Percentiles rank a stretch among this genome's conserved stretches.
These are phyloP conservation scores for Lodderomyces jiufengensis DNA, from an alignment of 1,139 yeast genomes.

Conservation along the genomic window DNA sequence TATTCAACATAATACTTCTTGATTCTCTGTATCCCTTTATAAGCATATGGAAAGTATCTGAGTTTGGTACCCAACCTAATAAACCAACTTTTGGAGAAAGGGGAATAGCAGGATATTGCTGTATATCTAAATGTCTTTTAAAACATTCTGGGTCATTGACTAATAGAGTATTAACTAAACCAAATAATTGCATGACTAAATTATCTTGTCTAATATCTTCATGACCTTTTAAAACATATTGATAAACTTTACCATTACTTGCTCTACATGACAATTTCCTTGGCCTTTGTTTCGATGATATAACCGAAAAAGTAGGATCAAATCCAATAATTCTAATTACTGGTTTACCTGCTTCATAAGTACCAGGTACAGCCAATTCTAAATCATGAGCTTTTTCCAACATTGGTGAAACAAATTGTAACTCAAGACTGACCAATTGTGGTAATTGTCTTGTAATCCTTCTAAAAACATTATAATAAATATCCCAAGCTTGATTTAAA, in stretches of 20 bases:
- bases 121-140: constrained; percentile 92
- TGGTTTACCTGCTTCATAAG: constrained; percentile 82
- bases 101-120: constrained; percentile 89
- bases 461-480: constrained; percentile 89
- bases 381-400: constrained; percentile 74
- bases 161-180: constrained; percentile 85
- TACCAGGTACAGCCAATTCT: constrained; percentile 91
- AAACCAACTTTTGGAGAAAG: constrained; percentile 96
- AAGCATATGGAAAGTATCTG: constrained; percentile 93
- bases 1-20: constrained; percentile 81
- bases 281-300: constrained; percentile 94
- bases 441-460: constrained; percentile 87
- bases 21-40: constrained; percentile 92
- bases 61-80: constrained; percentile 95
- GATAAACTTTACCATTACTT: constrained; percentile 88
- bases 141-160: constrained; percentile 93
- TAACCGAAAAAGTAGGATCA: constrained; percentile 83
- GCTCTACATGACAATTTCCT: constrained; percentile 77
- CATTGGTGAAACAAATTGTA: constrained; percentile 92
- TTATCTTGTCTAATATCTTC: constrained; percentile 98
- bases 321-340: constrained; percentile 68
- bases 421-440: constrained; percentile 78
- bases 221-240: constrained; percentile 83
- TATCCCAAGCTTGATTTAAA: constrained; percentile 96
- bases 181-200: constrained; percentile 96